phyloP scores from a whole-genome alignment of 768 basidiomycete species.

The Mycena albidolilacea region DNA sequence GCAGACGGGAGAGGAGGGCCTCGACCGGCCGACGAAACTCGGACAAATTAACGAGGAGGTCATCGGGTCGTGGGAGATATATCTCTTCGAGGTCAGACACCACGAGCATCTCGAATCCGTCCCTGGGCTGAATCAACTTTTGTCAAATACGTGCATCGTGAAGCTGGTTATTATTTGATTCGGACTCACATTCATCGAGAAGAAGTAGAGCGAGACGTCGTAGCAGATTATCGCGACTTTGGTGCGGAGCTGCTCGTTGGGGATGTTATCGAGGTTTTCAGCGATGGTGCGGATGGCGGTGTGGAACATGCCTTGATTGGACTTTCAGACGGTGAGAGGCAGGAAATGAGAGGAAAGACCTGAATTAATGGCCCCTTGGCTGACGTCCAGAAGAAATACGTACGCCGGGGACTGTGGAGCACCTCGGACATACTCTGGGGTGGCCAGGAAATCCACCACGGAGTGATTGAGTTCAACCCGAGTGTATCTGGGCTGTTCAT shows the following conservation, averaged over 20 bases:
- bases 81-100: slow-evolving; percentile 78
- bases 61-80: slow-evolving; percentile 73
- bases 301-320: slow-evolving; percentile 67
- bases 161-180: slow-evolving; percentile 41
- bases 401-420: slow-evolving; percentile 77
- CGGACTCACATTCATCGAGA: slow-evolving; percentile 61
- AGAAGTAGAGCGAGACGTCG: slow-evolving; percentile 75
- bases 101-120: slow-evolving; percentile 68
- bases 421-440: slow-evolving; percentile 78
- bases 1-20: slow-evolving; percentile 65
- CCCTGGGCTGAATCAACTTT: neutral
- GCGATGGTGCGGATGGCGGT: slow-evolving; percentile 76
- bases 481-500: slow-evolving; percentile 67
- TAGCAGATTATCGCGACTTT: slow-evolving; percentile 75
- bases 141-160: no score
- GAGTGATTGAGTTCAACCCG: slow-evolving; percentile 72
- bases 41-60: slow-evolving; percentile 73
- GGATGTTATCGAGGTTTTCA: slow-evolving; percentile 77
- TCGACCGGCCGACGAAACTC: slow-evolving; percentile 69
- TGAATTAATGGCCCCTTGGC: slow-evolving; percentile 70
- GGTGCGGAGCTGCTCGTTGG: slow-evolving; percentile 72
- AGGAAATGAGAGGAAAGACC: slow-evolving; percentile 49
- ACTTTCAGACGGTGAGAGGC: neutral
- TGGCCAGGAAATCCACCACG: slow-evolving; percentile 77
- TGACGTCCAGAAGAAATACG: slow-evolving; percentile 78